These are phyloP conservation scores for Syzygium aromaticum DNA, from an alignment of 345 rosid species.

Conservation along the genomic window DNA sequence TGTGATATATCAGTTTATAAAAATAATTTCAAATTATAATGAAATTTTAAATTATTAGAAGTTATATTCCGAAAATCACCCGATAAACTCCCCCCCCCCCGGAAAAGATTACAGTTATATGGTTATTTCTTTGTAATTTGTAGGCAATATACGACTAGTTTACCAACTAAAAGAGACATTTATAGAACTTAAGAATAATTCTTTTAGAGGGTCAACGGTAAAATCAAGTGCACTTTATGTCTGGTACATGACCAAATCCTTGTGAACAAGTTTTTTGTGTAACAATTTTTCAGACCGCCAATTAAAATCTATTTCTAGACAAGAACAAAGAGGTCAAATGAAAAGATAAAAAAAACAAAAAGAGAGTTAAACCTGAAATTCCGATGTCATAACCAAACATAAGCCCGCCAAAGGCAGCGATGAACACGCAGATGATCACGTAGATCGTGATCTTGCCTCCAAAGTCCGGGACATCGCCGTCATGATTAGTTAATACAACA, in stretches of 20 bases:
- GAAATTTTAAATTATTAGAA: not conserved
- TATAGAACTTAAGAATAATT: not conserved
- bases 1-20: not conserved
- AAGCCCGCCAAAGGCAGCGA: constrained; percentile 65
- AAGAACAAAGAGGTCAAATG: not conserved
- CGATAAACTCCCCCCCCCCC: not conserved
- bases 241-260: not conserved
- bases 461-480: constrained; percentile 36
- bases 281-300: not conserved
- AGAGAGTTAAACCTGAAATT: constrained; percentile 28
- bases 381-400: constrained; percentile 69
- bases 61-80: not conserved
- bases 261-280: not conserved
- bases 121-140: not conserved
- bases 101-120: not conserved
- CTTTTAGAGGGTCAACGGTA: not conserved
- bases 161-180: not conserved
- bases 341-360: not conserved
- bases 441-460: constrained; percentile 31
- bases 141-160: not conserved
- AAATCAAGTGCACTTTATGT: not conserved
- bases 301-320: not conserved
- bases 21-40: not conserved
- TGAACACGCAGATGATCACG: constrained; percentile 25
- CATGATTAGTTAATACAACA: not conserved